Conservation (phyloP, 768 basidiomycete genomes). For the Rhodotorula paludigena region DNA sequence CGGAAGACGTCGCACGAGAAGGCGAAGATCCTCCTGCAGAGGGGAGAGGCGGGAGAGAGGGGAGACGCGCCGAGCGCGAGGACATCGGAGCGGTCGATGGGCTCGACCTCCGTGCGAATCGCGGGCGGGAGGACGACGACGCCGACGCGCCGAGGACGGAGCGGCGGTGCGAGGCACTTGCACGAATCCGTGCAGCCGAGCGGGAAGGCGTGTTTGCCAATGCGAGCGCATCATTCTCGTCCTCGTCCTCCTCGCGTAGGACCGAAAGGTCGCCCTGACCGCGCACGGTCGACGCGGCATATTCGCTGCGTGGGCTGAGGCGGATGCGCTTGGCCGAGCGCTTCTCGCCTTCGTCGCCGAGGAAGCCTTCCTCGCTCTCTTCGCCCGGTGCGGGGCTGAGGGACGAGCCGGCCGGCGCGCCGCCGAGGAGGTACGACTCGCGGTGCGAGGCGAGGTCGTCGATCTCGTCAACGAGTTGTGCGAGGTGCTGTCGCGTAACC, state of each 20-base stretch:
- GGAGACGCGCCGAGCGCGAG: no score
- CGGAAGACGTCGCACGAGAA: no score
- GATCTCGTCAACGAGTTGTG: slow-evolving; percentile 88
- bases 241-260: background rate
- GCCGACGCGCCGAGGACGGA: no score
- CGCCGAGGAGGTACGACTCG: background rate
- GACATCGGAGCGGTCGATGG: no score
- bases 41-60: background rate
- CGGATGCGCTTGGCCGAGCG: slow-evolving; percentile 74
- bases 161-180: no score
- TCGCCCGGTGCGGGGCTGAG: background rate
- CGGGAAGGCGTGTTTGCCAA: no score
- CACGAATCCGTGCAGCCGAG: no score
- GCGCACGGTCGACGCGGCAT: no score
- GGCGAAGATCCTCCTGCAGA: background rate
- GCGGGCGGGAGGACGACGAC: no score
- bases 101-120: no score
- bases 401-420: background rate
- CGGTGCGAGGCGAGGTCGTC: slow-evolving; percentile 49
- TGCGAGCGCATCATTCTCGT: background rate
- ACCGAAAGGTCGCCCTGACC: background rate
- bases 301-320: slow-evolving; percentile 55
- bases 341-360: slow-evolving; percentile 28
- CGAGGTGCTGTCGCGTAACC: slow-evolving; percentile 87
- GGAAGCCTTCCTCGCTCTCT: slow-evolving; percentile 28